Percentiles rank a stretch among this genome's conserved stretches.
These are phyloP conservation scores for Pichia sporocuriosa DNA, from an alignment of 805 yeast genomes.

Conservation along the genomic window DNA sequence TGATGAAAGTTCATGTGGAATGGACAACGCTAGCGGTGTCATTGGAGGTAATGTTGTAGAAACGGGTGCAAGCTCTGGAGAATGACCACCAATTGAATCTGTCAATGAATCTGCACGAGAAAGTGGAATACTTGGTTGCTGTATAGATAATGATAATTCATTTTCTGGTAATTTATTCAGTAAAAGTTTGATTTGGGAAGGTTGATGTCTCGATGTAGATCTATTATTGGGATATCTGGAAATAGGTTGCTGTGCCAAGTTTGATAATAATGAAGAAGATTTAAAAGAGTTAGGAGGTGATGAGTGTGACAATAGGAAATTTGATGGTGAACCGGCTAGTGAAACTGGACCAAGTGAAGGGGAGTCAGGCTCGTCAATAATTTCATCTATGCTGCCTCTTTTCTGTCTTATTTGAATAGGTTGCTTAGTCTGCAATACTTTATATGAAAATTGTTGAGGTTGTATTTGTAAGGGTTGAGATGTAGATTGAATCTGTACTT, in stretches of 20 bases:
- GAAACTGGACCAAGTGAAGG: constrained; percentile 48
- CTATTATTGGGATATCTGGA: not conserved
- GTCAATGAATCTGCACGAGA: constrained; percentile 20
- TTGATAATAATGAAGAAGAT: constrained; percentile 17
- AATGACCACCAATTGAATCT: constrained; percentile 26
- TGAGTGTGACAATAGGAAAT: constrained; percentile 45
- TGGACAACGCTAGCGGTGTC: constrained; percentile 30
- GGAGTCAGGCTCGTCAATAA: constrained; percentile 37
- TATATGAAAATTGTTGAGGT: too few species aligned
- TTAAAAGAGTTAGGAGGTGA: constrained; percentile 42
- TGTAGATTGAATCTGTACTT: too few species aligned
- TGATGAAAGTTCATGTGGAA: constrained; percentile 15
- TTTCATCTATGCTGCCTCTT: not conserved
- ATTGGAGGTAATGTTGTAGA: constrained; percentile 31
- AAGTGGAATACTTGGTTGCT: constrained; percentile 8
- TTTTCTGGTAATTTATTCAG: constrained; percentile 2
- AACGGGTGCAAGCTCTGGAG: constrained; percentile 31
- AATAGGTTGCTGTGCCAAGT: constrained; percentile 5
- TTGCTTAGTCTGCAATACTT: not conserved
- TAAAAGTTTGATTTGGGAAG: constrained; percentile 1
- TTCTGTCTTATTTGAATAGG: constrained; percentile 9
- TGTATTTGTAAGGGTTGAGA: too few species aligned
- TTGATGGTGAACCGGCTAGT: constrained; percentile 48
- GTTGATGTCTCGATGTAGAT: not conserved
- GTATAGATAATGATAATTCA: not conserved